Base-by-base conservation (phyloP, 345 rosid species). In the Lepidium aucheri region DNA sequence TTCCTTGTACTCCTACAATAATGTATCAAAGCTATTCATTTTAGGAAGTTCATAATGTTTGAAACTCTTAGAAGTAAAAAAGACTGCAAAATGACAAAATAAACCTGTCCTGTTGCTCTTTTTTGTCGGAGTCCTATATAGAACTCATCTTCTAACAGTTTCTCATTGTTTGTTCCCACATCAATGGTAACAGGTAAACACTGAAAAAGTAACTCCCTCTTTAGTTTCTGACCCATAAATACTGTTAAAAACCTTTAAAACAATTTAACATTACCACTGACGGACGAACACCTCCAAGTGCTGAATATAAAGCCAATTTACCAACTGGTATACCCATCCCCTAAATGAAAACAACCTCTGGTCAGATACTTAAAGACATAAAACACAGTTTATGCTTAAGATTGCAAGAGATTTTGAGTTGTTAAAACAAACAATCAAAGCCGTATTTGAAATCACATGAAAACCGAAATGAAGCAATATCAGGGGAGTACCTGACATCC, bases 311-410 rank as follows among this genome's bases (percentile, higher is more conserved):
- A 13, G 94, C 70, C 76, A 91, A 69, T 73, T 89, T 88, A 42
- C 97, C 91, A 30, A 88, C 97, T 41, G 97, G 96, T 67, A 90
- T 90, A 34, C 97, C 97, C 96, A 90, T 90, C 13, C 97, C 96
- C 96, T 74, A 60, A 14, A 49, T 24, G 5, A 9, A 47, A 55
- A 45, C 40, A 53, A 22, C 16, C 39, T n/a, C 30, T 40, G 7
- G 12, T 71, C 52, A 71, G 1, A 0, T 11, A 53, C n/a, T 54
- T 2, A n/a, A n/a, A 41, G n/a, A 30, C 9, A 44, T 16, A n/a
- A n/a, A n/a, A n/a, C n/a, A n/a, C n/a, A n/a, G n/a, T n/a, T n/a
- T n/a, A 16, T 38, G 41, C 41, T 26, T 26, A 26, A 5, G 1
- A 6, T 28, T 0, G 32, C 1, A 28, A 28, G 32, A 28, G 7